Conservation (phyloP, 2,329 filamentous ascomycete species). For the Hirsutella thompsonii region DNA sequence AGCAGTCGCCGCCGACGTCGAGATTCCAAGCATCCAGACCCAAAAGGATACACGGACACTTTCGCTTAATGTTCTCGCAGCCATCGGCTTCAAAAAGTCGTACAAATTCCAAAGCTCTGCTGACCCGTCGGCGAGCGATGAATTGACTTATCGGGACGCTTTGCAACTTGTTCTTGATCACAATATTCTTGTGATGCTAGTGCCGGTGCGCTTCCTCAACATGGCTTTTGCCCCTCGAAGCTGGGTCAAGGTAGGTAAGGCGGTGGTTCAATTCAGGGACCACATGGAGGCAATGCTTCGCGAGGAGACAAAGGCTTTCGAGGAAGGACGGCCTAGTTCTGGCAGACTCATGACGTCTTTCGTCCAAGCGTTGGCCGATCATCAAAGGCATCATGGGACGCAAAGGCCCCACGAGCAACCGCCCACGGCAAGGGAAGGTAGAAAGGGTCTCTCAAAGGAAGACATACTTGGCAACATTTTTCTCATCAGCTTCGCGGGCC, state of each 20-base stretch:
- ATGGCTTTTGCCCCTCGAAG: neutral
- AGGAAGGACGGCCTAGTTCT: neutral
- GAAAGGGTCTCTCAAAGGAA: neutral
- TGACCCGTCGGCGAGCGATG: neutral
- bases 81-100: neutral
- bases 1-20: neutral
- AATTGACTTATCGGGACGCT: neutral
- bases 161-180: neutral
- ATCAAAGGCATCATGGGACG: too few relatives aligned
- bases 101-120: neutral
- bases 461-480: neutral
- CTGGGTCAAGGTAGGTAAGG: neutral
- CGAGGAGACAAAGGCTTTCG: neutral
- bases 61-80: neutral
- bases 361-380: neutral
- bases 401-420: too few relatives aligned
- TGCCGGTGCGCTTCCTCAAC: neutral
- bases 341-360: neutral
- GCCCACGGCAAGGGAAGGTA: too few relatives aligned
- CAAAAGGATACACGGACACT: neutral
- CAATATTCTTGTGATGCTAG: neutral
- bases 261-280: neutral
- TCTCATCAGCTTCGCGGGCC: neutral
- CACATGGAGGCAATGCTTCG: neutral
- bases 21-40: neutral